Evolutionary conservation across 1,284 basidiomycete genomes (phyloP).

Genomic region (Testicularia cyperi): DNA sequence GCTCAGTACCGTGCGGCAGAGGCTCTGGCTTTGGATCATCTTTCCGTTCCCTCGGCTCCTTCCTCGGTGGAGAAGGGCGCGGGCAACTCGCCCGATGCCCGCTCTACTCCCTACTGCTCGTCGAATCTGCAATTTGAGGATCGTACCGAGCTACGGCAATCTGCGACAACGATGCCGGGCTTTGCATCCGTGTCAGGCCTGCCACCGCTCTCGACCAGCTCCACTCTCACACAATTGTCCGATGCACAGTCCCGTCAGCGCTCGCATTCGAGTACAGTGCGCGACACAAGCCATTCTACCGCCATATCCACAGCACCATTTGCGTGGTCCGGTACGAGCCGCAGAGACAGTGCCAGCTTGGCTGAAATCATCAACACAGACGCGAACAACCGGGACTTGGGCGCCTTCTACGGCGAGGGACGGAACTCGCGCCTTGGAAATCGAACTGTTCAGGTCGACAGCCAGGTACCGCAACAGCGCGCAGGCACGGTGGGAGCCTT

Average conservation of each 20-base stretch:
- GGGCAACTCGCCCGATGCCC: background rate
- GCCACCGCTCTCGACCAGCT: too few relatives aligned
- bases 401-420: slow-evolving; percentile 14
- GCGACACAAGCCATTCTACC: too few relatives aligned
- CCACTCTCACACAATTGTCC: too few relatives aligned
- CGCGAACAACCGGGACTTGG: slow-evolving; percentile 2
- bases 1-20: slow-evolving; percentile 22
- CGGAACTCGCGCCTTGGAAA: slow-evolving; percentile 31
- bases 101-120: slow-evolving; percentile 35
- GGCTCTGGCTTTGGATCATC: slow-evolving; percentile 23
- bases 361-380: slow-evolving; percentile 5
- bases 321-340: background rate
- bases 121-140: slow-evolving; percentile 38
- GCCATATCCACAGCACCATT: background rate
- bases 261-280: too few relatives aligned
- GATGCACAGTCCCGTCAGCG: too few relatives aligned
- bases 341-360: slow-evolving; percentile 6
- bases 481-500: slow-evolving; percentile 21
- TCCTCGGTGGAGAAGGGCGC: slow-evolving; percentile 21
- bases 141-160: slow-evolving; percentile 29
- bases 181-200: too few relatives aligned
- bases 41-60: slow-evolving; percentile 31
- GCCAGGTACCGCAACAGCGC: slow-evolving; percentile 13
- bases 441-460: slow-evolving; percentile 3
- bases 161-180: too few relatives aligned